Percentiles rank a stretch among this genome's conserved stretches.
Conservation (phyloP, 2,329 filamentous ascomycete species). For the Sporothrix globosa region DNA sequence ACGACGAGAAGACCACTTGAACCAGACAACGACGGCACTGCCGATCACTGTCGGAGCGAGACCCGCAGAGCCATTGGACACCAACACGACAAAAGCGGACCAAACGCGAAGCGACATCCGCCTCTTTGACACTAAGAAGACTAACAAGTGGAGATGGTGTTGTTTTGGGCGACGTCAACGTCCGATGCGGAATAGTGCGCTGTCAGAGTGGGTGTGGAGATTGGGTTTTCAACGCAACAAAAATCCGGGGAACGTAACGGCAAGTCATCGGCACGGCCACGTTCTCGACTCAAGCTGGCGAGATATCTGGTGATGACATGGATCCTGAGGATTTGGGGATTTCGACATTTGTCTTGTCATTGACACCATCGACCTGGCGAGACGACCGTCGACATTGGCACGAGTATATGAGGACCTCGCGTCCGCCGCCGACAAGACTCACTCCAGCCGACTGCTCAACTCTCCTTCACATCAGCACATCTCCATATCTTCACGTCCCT, state of each 20-base stretch:
- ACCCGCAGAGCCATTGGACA: not conserved
- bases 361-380: not conserved
- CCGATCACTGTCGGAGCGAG: conserved; percentile 10
- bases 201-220: not conserved
- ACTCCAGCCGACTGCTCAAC: not conserved
- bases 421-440: not conserved
- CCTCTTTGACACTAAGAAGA: not conserved
- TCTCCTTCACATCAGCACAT: not conserved
- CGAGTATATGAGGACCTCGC: conserved; percentile 21
- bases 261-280: not conserved
- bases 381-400: not conserved
- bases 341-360: not conserved
- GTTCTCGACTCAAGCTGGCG: not conserved
- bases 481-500: too few relatives aligned
- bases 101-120: not conserved
- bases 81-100: not conserved
- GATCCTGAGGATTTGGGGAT: not conserved
- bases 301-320: not conserved
- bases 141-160: not conserved
- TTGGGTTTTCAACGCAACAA: not conserved
- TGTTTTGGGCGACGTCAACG: not conserved
- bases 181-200: not conserved
- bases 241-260: not conserved
- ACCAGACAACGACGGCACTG: too few relatives aligned
- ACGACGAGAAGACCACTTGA: not conserved